A percentile compares a stretch with the other conserved stretches of the same genome.
These are phyloP conservation scores for Ophiocordyceps camponoti-floridani DNA, from an alignment of 2,329 filamentous ascomycete species.

Conservation along the genomic window DNA sequence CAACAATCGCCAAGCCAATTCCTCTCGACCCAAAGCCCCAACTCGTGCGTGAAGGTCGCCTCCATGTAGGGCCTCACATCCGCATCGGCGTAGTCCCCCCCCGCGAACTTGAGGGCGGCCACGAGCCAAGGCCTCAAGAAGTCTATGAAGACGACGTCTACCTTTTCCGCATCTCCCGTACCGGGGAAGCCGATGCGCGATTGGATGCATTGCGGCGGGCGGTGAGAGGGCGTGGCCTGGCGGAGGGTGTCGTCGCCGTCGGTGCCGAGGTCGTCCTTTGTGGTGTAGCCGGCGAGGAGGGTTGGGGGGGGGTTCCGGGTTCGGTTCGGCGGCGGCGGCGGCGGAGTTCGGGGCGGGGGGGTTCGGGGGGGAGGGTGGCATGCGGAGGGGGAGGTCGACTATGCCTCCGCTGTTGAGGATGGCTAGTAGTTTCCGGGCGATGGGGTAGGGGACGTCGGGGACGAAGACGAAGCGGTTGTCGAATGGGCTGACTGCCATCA, in stretches of 20 bases:
- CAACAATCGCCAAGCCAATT: conserved; percentile 37
- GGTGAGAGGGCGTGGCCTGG: conserved; percentile 52
- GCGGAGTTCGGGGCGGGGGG: neutral
- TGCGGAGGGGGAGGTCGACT: conserved; percentile 14
- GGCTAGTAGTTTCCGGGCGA: conserved; percentile 50
- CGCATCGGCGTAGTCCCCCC: conserved; percentile 27
- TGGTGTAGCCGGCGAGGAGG: conserved; percentile 63
- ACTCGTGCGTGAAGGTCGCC: conserved; percentile 34
- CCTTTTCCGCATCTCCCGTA: conserved; percentile 40
- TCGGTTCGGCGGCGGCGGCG: neutral
- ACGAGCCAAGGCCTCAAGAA: conserved; percentile 77
- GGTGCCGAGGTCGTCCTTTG: conserved; percentile 60
- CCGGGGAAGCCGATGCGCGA: conserved; percentile 44
- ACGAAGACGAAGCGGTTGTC: conserved; percentile 60
- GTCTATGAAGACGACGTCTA: conserved; percentile 83
- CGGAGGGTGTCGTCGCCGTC: conserved; percentile 90
- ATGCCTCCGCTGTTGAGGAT: conserved; percentile 20
- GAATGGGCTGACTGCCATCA: conserved; percentile 79
- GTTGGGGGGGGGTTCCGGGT: too few relatives aligned
- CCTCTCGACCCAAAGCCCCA: conserved; percentile 38
- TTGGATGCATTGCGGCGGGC: conserved; percentile 71
- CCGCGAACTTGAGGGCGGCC: conserved; percentile 47
- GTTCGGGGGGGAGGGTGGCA: too few relatives aligned
- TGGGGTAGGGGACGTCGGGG: conserved; percentile 61
- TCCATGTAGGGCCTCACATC: conserved; percentile 35